Evolutionary conservation across 306 rosid species (phyloP), one percentile per base, ranked within the genome.

Genomic region (Coriaria nepalensis): DNA sequence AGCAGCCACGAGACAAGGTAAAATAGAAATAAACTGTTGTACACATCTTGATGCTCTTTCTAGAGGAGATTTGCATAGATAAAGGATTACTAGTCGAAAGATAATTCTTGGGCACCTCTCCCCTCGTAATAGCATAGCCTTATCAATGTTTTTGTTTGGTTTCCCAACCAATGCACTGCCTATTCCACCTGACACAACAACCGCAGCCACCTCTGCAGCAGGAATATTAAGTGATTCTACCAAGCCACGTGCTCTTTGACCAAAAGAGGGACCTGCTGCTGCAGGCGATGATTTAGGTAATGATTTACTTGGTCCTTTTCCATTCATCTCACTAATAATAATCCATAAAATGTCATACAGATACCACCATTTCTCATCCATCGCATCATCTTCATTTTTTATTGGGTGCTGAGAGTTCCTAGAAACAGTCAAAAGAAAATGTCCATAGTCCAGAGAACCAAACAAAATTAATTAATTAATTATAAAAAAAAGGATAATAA

Each of bases 161-260:
- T 84, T 90, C 59, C 87, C 85, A 68, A 72, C 74, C 70, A 90
- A 75, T 41, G 95, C 97, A 67, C 73, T 70, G 72, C 97, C 68
- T 50, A 90, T 81, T 38, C 97, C 97, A 59, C 97, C 95, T 50
- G 94, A 77, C 49, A 90, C 97, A 73, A 90, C 97, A 64, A 75
- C 97, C 44, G 97, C 95, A 66, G 97, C 97, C 71, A 90, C 93
- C 78, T 90, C 97, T 9, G 94, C 97, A 57, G 95, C 97, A 53
- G 97, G 97, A 81, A 84, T 85, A 72, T 90, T 90, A 61, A 90
- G 70, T 35, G 97, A 90, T 73, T 90, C 97, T 42, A 90, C 95
- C 59, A 90, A 77, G 62, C 87, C 97, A 50, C 97, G 97, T 12
- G 97, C 97, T 73, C 97, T 77, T 71, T 90, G 97, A 55, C 97